phyloP scores from a whole-genome alignment of 78 protist genomes.

The Dictyostelium discoideum region DNA sequence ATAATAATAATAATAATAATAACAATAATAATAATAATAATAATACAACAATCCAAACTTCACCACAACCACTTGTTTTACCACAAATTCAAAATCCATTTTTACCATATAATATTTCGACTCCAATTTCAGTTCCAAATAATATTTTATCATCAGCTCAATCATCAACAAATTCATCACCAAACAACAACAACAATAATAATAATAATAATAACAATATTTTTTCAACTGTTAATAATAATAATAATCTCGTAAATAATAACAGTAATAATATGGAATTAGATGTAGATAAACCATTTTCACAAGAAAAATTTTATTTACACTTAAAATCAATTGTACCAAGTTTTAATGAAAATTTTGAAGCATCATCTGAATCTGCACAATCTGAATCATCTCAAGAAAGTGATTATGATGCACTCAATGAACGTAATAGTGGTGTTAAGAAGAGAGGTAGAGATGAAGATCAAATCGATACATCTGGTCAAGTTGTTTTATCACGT shows the following conservation, averaged over 20 bases:
- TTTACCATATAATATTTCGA: background rate
- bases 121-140: slow-evolving; percentile 2
- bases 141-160: background rate
- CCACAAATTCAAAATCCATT: background rate
- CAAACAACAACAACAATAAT: background rate
- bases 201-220: background rate
- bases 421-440: background rate
- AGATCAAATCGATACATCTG: slow-evolving; percentile 51
- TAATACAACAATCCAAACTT: background rate
- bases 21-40: too few relatives aligned
- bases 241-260: background rate
- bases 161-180: background rate
- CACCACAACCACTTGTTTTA: background rate
- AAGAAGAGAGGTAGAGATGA: slow-evolving; percentile 25
- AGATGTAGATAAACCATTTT: slow-evolving; percentile 43
- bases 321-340: slow-evolving; percentile 49
- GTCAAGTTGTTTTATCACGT: slow-evolving; percentile 13
- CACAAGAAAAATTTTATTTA: slow-evolving; percentile 2
- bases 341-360: background rate
- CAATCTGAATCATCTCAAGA: slow-evolving; percentile 46
- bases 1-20: too few relatives aligned
- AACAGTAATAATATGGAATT: background rate
- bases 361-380: background rate
- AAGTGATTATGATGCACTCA: background rate
- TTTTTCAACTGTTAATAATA: background rate